These are phyloP conservation scores for Ceratocystis harringtonii DNA, from an alignment of 2,329 filamentous ascomycete genomes.

Conservation along the genomic window DNA sequence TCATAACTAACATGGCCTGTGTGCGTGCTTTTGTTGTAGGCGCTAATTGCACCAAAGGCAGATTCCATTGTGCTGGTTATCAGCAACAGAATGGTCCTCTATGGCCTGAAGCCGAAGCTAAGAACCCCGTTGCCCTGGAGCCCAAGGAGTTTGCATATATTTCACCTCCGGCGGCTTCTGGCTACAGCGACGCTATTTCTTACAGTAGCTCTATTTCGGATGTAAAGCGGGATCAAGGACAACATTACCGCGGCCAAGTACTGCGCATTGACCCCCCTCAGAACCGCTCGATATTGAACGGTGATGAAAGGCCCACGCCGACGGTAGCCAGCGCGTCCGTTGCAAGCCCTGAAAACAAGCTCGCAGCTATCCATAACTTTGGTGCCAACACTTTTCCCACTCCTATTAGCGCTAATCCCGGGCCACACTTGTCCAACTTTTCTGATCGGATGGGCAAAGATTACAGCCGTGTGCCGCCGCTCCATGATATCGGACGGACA, in stretches of 20 bases:
- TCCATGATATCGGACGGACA: constrained; percentile 43
- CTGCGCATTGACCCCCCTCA: constrained; percentile 50
- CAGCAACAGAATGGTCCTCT: constrained; percentile 55
- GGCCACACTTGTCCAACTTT: constrained; percentile 28
- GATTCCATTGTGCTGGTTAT: constrained; percentile 85
- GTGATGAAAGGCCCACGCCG: constrained; percentile 45
- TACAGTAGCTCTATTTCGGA: constrained; percentile 43
- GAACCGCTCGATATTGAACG: constrained; percentile 37
- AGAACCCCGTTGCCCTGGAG: constrained; percentile 58
- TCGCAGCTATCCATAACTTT: constrained; percentile 42
- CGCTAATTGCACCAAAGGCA: constrained; percentile 79
- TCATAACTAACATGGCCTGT: not conserved
- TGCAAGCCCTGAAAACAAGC: constrained; percentile 45
- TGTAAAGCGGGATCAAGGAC: constrained; percentile 32
- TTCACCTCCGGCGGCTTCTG: constrained; percentile 24
- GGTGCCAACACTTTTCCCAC: constrained; percentile 43
- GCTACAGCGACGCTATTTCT: constrained; percentile 38
- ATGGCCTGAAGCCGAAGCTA: constrained; percentile 63
- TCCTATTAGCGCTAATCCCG: constrained; percentile 43
- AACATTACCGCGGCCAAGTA: constrained; percentile 45
- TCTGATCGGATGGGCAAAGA: constrained; percentile 39
- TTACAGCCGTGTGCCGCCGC: constrained; percentile 43
- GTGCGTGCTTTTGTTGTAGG: constrained; percentile 31
- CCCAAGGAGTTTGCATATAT: constrained; percentile 61
- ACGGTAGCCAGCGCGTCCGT: constrained; percentile 41